Evolutionary conservation across 176 grass and related monocot species (phyloP), one percentile per base, ranked within the genome.

Genomic region (Microstegium vimineum): DNA sequence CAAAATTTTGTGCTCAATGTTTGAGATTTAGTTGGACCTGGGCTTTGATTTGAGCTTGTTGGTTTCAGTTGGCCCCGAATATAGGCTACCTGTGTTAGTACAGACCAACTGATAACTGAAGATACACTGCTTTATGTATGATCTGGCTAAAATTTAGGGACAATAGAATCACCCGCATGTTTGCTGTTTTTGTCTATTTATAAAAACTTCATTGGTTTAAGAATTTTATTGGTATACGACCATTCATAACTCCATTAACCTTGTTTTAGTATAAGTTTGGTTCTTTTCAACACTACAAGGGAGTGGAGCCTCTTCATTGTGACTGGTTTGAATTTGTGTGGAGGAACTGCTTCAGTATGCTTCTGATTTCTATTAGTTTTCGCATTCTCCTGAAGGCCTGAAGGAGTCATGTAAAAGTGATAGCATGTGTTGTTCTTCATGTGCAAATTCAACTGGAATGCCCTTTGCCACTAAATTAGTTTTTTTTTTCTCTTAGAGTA

Each of bases 51-150:
- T 47, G 22, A 89, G 12, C 72, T 77, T 16, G 54, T 12, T 35
- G 38, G 40, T 66, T 76, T 84, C 8, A 68, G 20, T 66, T 72
- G 69, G 5, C 59, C 23, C 32, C 4, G 2, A 60, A 64, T 78
- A 15, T 18, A 46, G 69, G 74, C 26, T 42, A 1, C 54, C 54
- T 31, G 28, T 83, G 23, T 27, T 71, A 43, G 26, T n/a, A 41
- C 54, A 71, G 4, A 78, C 78, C 72, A 88, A 66, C 81, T 82
- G 78, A 61, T 60, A 68, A 35, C 60, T 67, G 36, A 34, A 68
- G 28, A 66, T 59, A 84, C 27, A 34, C 54, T 71, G 10, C 47
- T 73, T 64, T 84, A 62, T 33, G 34, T 54, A 8, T 65, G 28
- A 74, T 76, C 69, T 76, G 41, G 51, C 10, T 81, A 61, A 45